Base-by-base conservation (phyloP, 352 stramenopile species). In the Globisporangium polare region DNA sequence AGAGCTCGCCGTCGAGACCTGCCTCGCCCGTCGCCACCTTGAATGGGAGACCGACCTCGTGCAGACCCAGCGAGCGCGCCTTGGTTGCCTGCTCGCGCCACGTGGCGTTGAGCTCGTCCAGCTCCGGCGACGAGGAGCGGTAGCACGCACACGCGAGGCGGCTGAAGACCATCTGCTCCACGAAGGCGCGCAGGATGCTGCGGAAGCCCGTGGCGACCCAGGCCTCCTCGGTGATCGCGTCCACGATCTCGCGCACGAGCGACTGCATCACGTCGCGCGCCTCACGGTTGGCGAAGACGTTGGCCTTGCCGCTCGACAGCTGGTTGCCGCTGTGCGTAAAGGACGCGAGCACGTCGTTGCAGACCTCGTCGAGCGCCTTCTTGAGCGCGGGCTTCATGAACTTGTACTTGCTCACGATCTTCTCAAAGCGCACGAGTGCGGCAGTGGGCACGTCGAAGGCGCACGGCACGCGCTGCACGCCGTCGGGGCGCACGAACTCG, bases 111-210 rank as follows among this genome's bases (percentile, higher is more conserved):
- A 88, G 67, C n/a, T 90, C 77, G 46, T 90, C 78, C 15, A 94
- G 67, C 35, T 90, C 81, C 1, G 72, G 68, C 5, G 81, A 69
- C 10, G 73, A 74, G 10, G 69, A 65, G 15, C 74, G 69, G 66
- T 90, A 90, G 68, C 79, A 90, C 20, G 77, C 81, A 39, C 74
- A 78, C 2, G 74, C 83, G 27, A 94, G 69, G 13, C 85, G 83
- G 24, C 66, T 78, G 57, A 86, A 91, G 18, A 92, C 73, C 80
- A 92, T 89, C 53, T 92, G 78, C 67, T 92, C 81, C 46, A 90
- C 72, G 31, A 90, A 83, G 46, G 76, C 60, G 27, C 62, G 71
- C 3, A 90, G 68, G 4, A 75, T 63, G 0, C 58, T 55, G 0
- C 68, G 63, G 3, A 72, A 62, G 1, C 24, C 52, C 17, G 75